phyloP scores from a whole-genome alignment of 1,284 basidiomycete species.

The Stygiomarasmius scandens region DNA sequence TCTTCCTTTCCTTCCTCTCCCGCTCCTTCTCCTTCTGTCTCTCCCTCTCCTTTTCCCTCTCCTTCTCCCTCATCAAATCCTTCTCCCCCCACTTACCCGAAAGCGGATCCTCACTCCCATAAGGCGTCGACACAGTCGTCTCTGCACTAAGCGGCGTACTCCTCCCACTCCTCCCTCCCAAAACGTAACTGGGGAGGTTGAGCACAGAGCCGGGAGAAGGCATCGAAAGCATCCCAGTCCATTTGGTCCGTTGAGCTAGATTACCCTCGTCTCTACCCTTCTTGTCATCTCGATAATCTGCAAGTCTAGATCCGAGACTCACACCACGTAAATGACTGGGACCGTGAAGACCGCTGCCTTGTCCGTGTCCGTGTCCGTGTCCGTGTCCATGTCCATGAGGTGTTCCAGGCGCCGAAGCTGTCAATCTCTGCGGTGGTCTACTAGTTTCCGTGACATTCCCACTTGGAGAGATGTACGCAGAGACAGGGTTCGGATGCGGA shows the following conservation, averaged over 20 bases:
- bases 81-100: constrained; percentile 36
- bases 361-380: constrained; percentile 3
- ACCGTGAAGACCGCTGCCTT: too few relatives aligned
- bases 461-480: not conserved
- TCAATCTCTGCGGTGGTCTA: not conserved
- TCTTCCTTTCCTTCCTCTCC: constrained; percentile 56
- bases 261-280: constrained; percentile 7
- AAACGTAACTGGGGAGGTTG: not conserved
- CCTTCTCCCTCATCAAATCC: constrained; percentile 26
- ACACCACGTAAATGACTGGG: too few relatives aligned
- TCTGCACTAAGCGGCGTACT: constrained; percentile 27
- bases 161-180: constrained; percentile 23
- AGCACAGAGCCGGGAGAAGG: not conserved
- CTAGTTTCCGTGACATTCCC: too few relatives aligned
- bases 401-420: not conserved
- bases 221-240: constrained; percentile 32
- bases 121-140: constrained; percentile 24
- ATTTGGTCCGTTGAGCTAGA: constrained; percentile 24
- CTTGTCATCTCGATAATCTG: too few relatives aligned
- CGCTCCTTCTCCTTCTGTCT: constrained; percentile 35
- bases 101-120: constrained; percentile 30
- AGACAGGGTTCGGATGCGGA: too few relatives aligned
- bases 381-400: constrained; percentile 4
- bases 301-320: too few relatives aligned
- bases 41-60: constrained; percentile 31